Base-by-base conservation (phyloP, 495 filamentous ascomycete species). In the Daldinia grandis region DNA sequence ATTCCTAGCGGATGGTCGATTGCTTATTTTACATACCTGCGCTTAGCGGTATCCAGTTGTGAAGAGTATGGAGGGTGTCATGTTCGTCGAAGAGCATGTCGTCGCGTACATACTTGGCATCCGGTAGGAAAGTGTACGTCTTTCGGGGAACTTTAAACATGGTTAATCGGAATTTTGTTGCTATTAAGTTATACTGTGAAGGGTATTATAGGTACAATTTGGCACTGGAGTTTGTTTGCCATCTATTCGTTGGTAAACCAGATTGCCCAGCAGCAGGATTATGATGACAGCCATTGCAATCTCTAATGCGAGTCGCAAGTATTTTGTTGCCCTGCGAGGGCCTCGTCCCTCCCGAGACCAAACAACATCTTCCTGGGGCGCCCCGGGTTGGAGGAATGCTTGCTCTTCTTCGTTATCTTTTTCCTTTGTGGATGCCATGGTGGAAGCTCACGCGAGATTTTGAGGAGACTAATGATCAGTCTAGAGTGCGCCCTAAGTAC, bases 41-140 rank as follows among this genome's bases (percentile, higher is more conserved):
- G 62, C 80, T 82, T 44, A 84, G 63, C 6, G 76, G 76, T 49
- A 84, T 78, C 82, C 82, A 84, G 69, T 76, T 80, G 49, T 84
- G 82, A 6, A 84, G 74, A 9, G 80, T 79, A 25, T 76, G 75
- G 2, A 83, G 75, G 3, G 81, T 83, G 7, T 74, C 74, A 5
- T 71, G 55, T 40, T 79, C 74, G 68, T 73, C 78, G 60, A 76
- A 75, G 60, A 83, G 81, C 82, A 84, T 84, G 70, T 84, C 80
- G 33, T 80, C 80, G 62, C 73, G 69, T 17, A 82, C 63, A 58
- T 79, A 84, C 12, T 73, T 66, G 5, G 79, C 63, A 61, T 84
- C 74, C 17, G 75, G 77, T 10, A 69, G 62, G 66, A 82, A 84
- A 1, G 66, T 82, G 72, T 81, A 82, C 7, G 70, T 76, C 68